phyloP scores from a whole-genome alignment of 768 basidiomycete species.

The Rhodotorula toruloides region DNA sequence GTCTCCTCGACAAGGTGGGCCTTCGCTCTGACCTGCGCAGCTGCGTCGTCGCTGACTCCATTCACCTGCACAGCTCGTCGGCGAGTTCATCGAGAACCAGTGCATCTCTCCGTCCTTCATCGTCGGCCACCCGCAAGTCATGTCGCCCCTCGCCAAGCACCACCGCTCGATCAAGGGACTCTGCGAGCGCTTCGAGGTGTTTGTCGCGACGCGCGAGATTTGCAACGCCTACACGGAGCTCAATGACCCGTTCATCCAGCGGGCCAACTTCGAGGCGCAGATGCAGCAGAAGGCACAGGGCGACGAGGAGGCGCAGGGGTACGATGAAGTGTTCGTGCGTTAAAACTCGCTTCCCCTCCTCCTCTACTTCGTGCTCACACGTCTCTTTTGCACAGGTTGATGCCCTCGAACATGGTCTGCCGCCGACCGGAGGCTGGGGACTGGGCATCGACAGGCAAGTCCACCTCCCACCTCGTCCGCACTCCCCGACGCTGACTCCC shows the following conservation, averaged over 20 bases:
- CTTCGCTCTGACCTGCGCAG: neutral
- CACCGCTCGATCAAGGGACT: slow-evolving; percentile 94
- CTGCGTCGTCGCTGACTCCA: neutral
- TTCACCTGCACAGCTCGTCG: slow-evolving; percentile 66
- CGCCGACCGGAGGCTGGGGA: slow-evolving; percentile 97
- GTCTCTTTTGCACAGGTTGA: slow-evolving; percentile 10
- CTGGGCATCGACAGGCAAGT: slow-evolving; percentile 75
- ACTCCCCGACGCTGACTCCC: neutral
- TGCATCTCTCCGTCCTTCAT: slow-evolving; percentile 97
- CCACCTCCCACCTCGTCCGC: neutral
- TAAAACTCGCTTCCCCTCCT: neutral
- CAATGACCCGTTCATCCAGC: slow-evolving; percentile 97
- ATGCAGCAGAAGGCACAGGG: slow-evolving; percentile 89
- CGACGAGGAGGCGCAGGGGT: slow-evolving; percentile 95
- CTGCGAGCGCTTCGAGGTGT: slow-evolving; percentile 97
- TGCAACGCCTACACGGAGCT: slow-evolving; percentile 99
- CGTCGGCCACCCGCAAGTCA: slow-evolving; percentile 97
- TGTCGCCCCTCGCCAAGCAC: slow-evolving; percentile 99
- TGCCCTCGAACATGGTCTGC: slow-evolving; percentile 92
- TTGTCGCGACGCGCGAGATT: slow-evolving; percentile 96
- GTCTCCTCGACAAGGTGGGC: slow-evolving; percentile 83
- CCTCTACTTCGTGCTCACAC: neutral
- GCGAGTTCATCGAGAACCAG: slow-evolving; percentile 93
- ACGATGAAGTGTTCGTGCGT: slow-evolving; percentile 84
- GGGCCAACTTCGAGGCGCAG: slow-evolving; percentile 89